Percentiles rank a stretch among this genome's conserved stretches.
phyloP scores from a whole-genome alignment of 2,329 filamentous ascomycete genomes.

The Phoma sp. region DNA sequence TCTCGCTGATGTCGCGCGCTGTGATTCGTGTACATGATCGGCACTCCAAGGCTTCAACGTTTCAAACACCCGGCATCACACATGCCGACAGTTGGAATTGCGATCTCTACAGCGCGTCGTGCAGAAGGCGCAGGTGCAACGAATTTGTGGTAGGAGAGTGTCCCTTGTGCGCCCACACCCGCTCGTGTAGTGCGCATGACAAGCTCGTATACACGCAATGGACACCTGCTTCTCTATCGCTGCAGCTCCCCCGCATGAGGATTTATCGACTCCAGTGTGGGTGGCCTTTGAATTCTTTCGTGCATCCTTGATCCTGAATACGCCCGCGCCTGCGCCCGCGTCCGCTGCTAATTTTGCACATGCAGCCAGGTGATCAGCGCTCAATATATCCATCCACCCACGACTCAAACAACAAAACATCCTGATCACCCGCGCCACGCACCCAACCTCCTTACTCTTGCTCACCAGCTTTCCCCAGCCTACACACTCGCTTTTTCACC shows the following conservation, averaged over 20 bases:
- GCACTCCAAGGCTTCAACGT: not conserved
- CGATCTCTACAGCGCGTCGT: conserved; percentile 17
- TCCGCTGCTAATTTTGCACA: conserved; percentile 34
- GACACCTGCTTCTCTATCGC: conserved; percentile 14
- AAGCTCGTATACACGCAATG: conserved; percentile 9
- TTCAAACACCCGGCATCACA: conserved; percentile 12
- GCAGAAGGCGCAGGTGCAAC: conserved; percentile 23
- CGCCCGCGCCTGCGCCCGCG: conserved; percentile 6
- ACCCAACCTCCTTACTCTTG: conserved; percentile 24
- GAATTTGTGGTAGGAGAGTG: not conserved
- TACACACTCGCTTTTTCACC: conserved; percentile 33
- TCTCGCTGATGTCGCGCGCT: not conserved
- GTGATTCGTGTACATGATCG: not conserved
- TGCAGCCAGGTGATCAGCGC: conserved; percentile 37
- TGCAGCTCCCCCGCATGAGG: conserved; percentile 3
- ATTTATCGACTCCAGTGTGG: not conserved
- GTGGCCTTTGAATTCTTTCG: not conserved
- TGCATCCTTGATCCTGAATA: conserved; percentile 9
- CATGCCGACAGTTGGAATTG: conserved; percentile 6
- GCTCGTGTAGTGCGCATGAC: conserved; percentile 7
- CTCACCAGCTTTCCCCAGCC: conserved; percentile 16
- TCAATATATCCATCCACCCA: conserved; percentile 10
- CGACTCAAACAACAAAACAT: conserved; percentile 31
- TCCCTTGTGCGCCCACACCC: not conserved
- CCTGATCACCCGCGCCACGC: conserved; percentile 24